Evolutionary conservation across 192 early-diverging fungal species (phyloP).

Genomic region (Backusella macrospora): DNA sequence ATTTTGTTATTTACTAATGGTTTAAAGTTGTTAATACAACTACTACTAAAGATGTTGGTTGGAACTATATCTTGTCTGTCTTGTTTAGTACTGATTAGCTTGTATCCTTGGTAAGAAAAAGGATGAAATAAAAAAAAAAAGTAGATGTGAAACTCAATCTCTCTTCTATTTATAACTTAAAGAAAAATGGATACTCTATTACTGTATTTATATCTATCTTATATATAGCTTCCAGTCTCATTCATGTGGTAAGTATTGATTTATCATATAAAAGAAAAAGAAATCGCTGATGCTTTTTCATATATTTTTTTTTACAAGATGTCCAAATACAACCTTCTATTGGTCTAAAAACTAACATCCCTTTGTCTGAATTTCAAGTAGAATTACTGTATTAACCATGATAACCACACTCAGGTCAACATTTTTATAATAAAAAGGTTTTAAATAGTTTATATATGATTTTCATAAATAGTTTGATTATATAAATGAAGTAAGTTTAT

Average conservation of each 20-base stretch:
- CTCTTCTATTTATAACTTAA: neutral
- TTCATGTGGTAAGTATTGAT: constrained; percentile 47
- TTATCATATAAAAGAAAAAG: neutral
- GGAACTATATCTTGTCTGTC: constrained; percentile 62
- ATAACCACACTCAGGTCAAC: too few relatives aligned
- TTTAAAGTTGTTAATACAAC: constrained; percentile 45
- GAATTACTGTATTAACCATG: too few relatives aligned
- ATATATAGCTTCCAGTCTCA: constrained; percentile 58
- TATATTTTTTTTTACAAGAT: too few relatives aligned
- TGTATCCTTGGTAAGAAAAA: constrained; percentile 55
- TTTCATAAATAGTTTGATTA: neutral
- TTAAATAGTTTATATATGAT: constrained; percentile 1
- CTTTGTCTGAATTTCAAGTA: too few relatives aligned
- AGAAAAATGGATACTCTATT: constrained; percentile 53
- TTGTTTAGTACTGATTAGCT: constrained; percentile 62
- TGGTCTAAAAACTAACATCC: too few relatives aligned
- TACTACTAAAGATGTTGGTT: constrained; percentile 57
- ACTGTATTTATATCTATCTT: constrained; percentile 56
- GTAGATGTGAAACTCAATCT: neutral
- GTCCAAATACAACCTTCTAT: too few relatives aligned
- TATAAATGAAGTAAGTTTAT: neutral
- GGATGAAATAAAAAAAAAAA: neutral
- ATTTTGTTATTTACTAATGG: constrained; percentile 44
- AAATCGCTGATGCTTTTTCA: neutral
- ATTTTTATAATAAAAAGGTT: neutral